Conservation (phyloP, 2,329 filamentous ascomycete species). For the Ophiostoma angusticollis region DNA sequence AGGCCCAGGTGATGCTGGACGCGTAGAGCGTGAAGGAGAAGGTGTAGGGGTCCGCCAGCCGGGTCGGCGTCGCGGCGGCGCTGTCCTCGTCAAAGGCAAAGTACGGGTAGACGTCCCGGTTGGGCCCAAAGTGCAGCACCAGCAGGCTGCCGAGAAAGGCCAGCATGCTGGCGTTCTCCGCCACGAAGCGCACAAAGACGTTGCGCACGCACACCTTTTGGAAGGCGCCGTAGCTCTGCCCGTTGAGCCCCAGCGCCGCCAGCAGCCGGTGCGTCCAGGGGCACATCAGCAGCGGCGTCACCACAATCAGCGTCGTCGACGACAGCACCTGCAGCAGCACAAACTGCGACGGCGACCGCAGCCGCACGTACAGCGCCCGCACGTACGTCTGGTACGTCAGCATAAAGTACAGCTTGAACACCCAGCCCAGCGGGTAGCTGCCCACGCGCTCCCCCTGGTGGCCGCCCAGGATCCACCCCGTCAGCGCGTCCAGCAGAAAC, state of each 20-base stretch:
- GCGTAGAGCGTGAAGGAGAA: slow-evolving; percentile 52
- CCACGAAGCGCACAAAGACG: slow-evolving; percentile 53
- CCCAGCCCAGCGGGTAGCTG: slow-evolving; percentile 57
- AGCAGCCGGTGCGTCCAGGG: slow-evolving; percentile 43
- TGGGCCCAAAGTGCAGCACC: slow-evolving; percentile 53
- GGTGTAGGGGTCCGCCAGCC: slow-evolving; percentile 31
- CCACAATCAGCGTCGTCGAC: slow-evolving; percentile 47
- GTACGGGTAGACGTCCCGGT: slow-evolving; percentile 57
- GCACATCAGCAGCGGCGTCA: slow-evolving; percentile 53
- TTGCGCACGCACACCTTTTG: slow-evolving; percentile 54
- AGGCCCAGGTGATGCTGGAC: slow-evolving; percentile 52
- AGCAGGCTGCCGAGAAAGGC: slow-evolving; percentile 52
- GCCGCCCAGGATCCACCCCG: slow-evolving; percentile 54
- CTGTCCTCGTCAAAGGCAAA: slow-evolving; percentile 48
- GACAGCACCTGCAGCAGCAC: slow-evolving; percentile 52
- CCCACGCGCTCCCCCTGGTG: slow-evolving; percentile 54
- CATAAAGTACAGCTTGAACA: slow-evolving; percentile 58
- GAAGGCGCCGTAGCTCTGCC: slow-evolving; percentile 48
- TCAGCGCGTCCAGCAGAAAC: slow-evolving; percentile 49
- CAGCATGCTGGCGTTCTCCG: slow-evolving; percentile 57
- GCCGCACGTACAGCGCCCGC: slow-evolving; percentile 53
- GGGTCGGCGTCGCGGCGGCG: slow-evolving; percentile 3
- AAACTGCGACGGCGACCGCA: slow-evolving; percentile 53
- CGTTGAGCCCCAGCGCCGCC: slow-evolving; percentile 39
- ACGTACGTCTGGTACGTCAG: slow-evolving; percentile 61